Evolutionary conservation across 345 rosid genomes (phyloP), one percentile per base, ranked within the genome.

Genomic region (Excoecaria agallocha): DNA sequence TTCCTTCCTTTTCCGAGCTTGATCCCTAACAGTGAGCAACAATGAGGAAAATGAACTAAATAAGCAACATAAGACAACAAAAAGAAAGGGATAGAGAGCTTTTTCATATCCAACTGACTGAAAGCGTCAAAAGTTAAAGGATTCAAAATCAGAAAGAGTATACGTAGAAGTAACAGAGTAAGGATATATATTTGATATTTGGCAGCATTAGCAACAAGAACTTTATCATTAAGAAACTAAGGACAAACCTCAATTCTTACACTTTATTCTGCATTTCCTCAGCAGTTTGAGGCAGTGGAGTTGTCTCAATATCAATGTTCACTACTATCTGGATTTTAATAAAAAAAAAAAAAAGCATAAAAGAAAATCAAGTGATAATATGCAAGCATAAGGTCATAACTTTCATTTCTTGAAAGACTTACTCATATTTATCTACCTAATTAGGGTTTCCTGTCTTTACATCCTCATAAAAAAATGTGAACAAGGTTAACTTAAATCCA

Each of bases 281-380:
- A 50, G 76, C 77, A 35, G 63, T 51, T 57, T 71, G 70, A 71
- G 37, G 43, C 57, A 88, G 88, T 64, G 63, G 82, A 61, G 90
- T 83, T 78, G 89, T 84, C 59, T 87, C 86, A 63, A 94, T 87
- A 79, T 85, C 96, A 70, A 94, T 75, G 78, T 89, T 85, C 54
- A 89, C 72, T 49, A 85, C 92, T 66, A 86, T 83, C 97, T 94
- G 83, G 56, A 76, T 71, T 30, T 64, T 55, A 74, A 80, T 17
- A 38, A 65, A 66, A 68, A n/a, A n/a, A n/a, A n/a, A n/a, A n/a
- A n/a, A 48, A 65, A 50, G 38, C 38, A 77, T 74, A 66, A 17
- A 71, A 78, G 37, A 49, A n/a, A 57, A 22, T 56, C 57, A 38
- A 19, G 5, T 22, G 59, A 75, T 49, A 74, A 41, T 49, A 60